Conservation (phyloP, 1,284 basidiomycete species). For the Tremellales sp. region DNA sequence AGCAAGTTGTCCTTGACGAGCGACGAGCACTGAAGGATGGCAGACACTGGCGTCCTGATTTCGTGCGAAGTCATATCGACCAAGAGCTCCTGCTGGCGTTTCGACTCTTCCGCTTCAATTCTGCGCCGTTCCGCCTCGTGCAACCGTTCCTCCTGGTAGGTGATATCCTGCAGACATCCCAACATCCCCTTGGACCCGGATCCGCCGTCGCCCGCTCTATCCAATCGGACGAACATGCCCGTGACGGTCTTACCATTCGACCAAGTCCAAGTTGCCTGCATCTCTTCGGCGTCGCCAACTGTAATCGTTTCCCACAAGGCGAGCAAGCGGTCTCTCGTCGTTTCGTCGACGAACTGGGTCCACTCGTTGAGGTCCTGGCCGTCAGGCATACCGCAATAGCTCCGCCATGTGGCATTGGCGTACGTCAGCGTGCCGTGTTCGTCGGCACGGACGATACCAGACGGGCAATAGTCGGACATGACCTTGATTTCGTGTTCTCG, state of each 20-base stretch:
- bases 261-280: slow-evolving; percentile 23
- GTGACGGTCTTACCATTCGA: slow-evolving; percentile 18
- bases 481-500: slow-evolving; percentile 27
- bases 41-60: slow-evolving; percentile 29
- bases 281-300: slow-evolving; percentile 7
- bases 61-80: slow-evolving; percentile 37
- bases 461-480: slow-evolving; percentile 27
- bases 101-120: slow-evolving; percentile 22
- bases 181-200: slow-evolving; percentile 11
- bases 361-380: slow-evolving; percentile 7
- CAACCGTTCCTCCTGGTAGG: slow-evolving; percentile 20
- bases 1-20: slow-evolving; percentile 32
- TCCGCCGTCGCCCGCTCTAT: slow-evolving; percentile 16
- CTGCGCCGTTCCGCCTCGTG: slow-evolving; percentile 22
- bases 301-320: slow-evolving; percentile 8
- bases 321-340: slow-evolving; percentile 1
- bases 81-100: slow-evolving; percentile 30
- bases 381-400: slow-evolving; percentile 3
- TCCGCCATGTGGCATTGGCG: slow-evolving; percentile 22
- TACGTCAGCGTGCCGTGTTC: slow-evolving; percentile 14
- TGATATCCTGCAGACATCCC: slow-evolving; percentile 20
- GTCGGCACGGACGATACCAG: slow-evolving; percentile 19
- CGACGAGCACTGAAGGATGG: slow-evolving; percentile 31
- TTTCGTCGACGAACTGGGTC: slow-evolving; percentile 9
- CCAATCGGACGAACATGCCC: slow-evolving; percentile 27